phyloP scores from a whole-genome alignment of 345 rosid species.

The Capsella bursapastoris region DNA sequence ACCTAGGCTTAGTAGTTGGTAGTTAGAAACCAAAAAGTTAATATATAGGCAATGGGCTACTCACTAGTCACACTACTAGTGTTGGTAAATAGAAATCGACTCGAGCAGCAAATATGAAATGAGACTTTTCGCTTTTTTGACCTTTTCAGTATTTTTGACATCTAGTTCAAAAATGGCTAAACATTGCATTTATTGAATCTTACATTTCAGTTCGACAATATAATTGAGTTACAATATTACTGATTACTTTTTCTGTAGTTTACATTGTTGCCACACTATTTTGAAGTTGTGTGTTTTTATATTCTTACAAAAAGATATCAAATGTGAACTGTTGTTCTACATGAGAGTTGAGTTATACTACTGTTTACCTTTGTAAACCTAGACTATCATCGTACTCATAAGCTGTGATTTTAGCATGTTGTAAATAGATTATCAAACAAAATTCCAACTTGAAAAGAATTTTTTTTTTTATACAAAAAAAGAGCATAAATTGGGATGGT shows the following conservation, averaged over 20 bases:
- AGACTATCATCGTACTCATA: no score
- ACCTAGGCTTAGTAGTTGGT: slow-evolving; percentile 17
- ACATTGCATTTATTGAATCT: slow-evolving; percentile 30
- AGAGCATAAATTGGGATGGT: no score
- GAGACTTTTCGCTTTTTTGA: slow-evolving; percentile 12
- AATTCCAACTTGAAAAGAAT: no score
- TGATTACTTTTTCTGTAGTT: background rate
- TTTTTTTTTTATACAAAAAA: no score
- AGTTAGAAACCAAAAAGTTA: background rate
- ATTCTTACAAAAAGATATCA: background rate
- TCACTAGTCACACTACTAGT: slow-evolving; percentile 20
- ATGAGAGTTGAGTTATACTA: no score
- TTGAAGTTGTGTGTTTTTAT: background rate
- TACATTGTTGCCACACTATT: background rate
- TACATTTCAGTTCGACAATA: slow-evolving; percentile 20
- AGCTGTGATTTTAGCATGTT: no score
- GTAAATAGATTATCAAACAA: no score
- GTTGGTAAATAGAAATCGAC: background rate
- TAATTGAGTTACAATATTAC: background rate
- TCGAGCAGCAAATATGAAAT: slow-evolving; percentile 1
- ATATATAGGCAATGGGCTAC: slow-evolving; percentile 30
- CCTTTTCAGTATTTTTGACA: slow-evolving; percentile 12
- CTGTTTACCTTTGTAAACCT: background rate
- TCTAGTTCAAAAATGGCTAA: slow-evolving; percentile 31
- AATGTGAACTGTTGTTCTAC: no score